A percentile compares a stretch with the other conserved stretches of the same genome.
phyloP scores from a whole-genome alignment of 2,329 filamentous ascomycete species.

The Ilyonectria robusta region DNA sequence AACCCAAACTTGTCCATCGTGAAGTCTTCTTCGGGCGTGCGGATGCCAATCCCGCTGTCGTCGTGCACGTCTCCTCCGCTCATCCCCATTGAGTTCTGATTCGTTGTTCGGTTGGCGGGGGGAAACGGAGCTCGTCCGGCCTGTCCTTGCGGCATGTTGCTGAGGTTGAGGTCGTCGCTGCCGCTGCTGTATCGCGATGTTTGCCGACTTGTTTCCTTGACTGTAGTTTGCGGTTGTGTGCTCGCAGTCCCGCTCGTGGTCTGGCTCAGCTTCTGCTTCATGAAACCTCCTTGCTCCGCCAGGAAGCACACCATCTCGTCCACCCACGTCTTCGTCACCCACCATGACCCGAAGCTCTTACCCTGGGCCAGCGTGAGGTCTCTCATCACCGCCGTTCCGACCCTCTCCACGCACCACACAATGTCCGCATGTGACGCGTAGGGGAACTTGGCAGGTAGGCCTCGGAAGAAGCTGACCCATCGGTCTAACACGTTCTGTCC shows the following conservation, averaged over 20 bases:
- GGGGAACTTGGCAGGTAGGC: conserved; percentile 79
- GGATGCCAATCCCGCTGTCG: conserved; percentile 82
- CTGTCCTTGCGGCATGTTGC: conserved; percentile 63
- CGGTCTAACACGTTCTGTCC: conserved; percentile 81
- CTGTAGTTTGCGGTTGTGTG: conserved; percentile 53
- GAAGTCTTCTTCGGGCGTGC: conserved; percentile 76
- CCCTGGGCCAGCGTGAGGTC: conserved; percentile 85
- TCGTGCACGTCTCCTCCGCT: conserved; percentile 69
- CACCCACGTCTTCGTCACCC: conserved; percentile 95
- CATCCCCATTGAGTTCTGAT: conserved; percentile 55
- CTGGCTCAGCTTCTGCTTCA: conserved; percentile 69
- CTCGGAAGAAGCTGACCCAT: conserved; percentile 81
- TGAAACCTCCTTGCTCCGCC: conserved; percentile 90
- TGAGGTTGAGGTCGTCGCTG: conserved; percentile 62
- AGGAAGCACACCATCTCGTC: conserved; percentile 95
- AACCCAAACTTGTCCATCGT: conserved; percentile 72
- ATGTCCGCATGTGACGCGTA: conserved; percentile 81
- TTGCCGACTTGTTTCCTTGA: conserved; percentile 54
- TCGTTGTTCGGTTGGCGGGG: conserved; percentile 58
- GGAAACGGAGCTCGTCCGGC: conserved; percentile 66
- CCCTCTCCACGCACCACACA: conserved; percentile 81
- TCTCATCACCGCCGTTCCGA: conserved; percentile 83
- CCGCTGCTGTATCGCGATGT: conserved; percentile 59
- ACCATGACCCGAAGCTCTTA: conserved; percentile 90
- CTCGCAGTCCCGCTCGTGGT: conserved; percentile 43